phyloP scores from a whole-genome alignment of 2,329 filamentous ascomycete species.

The Calonectria crousiana region DNA sequence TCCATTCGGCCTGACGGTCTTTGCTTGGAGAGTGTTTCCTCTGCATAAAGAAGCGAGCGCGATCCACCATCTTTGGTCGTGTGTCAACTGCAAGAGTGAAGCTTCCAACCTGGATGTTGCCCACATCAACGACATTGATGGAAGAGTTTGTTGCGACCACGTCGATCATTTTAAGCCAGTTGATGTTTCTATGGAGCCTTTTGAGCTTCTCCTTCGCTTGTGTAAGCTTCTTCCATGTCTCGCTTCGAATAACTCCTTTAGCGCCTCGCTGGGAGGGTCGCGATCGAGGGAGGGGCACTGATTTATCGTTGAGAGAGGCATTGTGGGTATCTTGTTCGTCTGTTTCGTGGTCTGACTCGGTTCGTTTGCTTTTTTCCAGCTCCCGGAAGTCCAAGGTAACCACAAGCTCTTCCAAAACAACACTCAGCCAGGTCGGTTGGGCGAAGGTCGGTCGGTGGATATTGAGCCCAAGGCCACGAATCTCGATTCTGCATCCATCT shows the following conservation, averaged over 20 bases:
- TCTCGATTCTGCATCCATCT: conserved; percentile 90
- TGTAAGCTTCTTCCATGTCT: conserved; percentile 85
- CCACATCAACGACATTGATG: conserved; percentile 82
- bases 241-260: conserved; percentile 62
- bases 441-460: conserved; percentile 96
- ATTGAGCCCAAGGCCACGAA: conserved; percentile 88
- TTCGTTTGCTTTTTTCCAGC: conserved; percentile 64
- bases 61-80: conserved; percentile 89
- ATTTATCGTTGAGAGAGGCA: conserved; percentile 38
- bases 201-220: conserved; percentile 88
- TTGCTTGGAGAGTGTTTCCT: conserved; percentile 70
- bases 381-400: conserved; percentile 84
- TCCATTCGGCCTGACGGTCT: conserved; percentile 89
- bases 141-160: conserved; percentile 85
- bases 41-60: conserved; percentile 89
- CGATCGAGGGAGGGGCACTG: conserved; percentile 38
- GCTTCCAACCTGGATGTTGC: conserved; percentile 85
- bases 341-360: conserved; percentile 39
- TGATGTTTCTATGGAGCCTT: conserved; percentile 84
- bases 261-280: conserved; percentile 30
- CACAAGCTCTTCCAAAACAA: conserved; percentile 87
- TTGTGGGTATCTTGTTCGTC: conserved; percentile 46
- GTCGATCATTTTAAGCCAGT: conserved; percentile 91
- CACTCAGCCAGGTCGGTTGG: conserved; percentile 95
- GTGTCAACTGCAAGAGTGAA: conserved; percentile 92